Conservation (phyloP, 176 grass and related monocot genomes). For the Thalia dealbata region DNA sequence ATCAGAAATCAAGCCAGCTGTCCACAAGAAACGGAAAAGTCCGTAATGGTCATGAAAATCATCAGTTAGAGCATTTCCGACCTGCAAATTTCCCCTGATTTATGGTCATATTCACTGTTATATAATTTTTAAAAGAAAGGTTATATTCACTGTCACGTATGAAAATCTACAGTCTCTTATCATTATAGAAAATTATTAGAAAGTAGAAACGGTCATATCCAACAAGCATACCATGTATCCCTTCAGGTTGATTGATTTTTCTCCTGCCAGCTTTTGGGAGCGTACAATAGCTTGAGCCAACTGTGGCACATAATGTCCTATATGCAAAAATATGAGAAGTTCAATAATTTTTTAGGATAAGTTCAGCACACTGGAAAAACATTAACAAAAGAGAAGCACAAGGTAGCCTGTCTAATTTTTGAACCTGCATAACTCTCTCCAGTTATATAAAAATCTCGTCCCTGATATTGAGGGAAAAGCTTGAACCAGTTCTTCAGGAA, state of each 20-base stretch:
- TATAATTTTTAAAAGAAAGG: too few relatives aligned
- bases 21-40: slow-evolving; percentile 94
- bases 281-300: slow-evolving; percentile 87
- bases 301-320: slow-evolving; percentile 95
- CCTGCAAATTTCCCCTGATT: slow-evolving; percentile 31
- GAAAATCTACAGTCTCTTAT: background rate
- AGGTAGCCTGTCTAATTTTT: slow-evolving; percentile 15
- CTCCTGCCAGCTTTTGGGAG: slow-evolving; percentile 53
- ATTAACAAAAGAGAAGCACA: slow-evolving; percentile 15
- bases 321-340: slow-evolving; percentile 22
- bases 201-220: background rate
- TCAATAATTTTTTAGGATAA: background rate
- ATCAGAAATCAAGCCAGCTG: slow-evolving; percentile 86
- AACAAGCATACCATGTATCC: slow-evolving; percentile 78
- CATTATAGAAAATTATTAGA: background rate
- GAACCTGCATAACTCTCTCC: slow-evolving; percentile 93
- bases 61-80: slow-evolving; percentile 95
- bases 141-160: slow-evolving; percentile 9
- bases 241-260: slow-evolving; percentile 83
- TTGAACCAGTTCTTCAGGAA: slow-evolving; percentile 95
- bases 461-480: slow-evolving; percentile 81
- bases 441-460: slow-evolving; percentile 71
- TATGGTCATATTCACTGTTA: background rate
- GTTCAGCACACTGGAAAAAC: background rate
- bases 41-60: slow-evolving; percentile 97